A percentile compares a stretch with the other conserved stretches of the same genome.
These are phyloP conservation scores for Cystobasidium sp. DNA, from an alignment of 1,284 basidiomycete species.

Conservation along the genomic window DNA sequence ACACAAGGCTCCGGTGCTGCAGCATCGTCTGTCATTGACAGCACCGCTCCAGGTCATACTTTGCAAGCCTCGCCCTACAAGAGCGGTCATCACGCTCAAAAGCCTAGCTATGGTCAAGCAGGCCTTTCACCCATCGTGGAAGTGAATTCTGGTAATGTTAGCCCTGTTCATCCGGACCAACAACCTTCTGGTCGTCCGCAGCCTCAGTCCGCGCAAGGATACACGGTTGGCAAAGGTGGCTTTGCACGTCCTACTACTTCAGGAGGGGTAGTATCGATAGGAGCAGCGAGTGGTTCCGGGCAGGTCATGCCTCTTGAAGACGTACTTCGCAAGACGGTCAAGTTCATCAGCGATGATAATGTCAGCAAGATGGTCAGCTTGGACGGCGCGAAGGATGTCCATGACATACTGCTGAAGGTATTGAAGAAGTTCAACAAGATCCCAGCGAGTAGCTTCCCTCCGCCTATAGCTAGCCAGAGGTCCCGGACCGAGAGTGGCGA, in stretches of 20 bases:
- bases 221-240: slow-evolving; percentile 65
- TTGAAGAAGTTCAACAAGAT: slow-evolving; percentile 83
- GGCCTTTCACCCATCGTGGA: slow-evolving; percentile 33
- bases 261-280: slow-evolving; percentile 48
- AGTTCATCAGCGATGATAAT: slow-evolving; percentile 80
- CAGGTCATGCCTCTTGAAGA: slow-evolving; percentile 68
- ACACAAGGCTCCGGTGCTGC: slow-evolving; percentile 16
- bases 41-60: background rate
- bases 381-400: slow-evolving; percentile 73
- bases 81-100: slow-evolving; percentile 41
- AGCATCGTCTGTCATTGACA: slow-evolving; percentile 23
- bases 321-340: slow-evolving; percentile 77
- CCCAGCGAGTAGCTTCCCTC: slow-evolving; percentile 28
- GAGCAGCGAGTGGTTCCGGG: slow-evolving; percentile 42
- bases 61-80: slow-evolving; percentile 15
- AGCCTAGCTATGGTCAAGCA: slow-evolving; percentile 8
- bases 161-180: slow-evolving; percentile 16
- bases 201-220: slow-evolving; percentile 51
- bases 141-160: background rate
- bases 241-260: slow-evolving; percentile 56
- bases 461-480: background rate
- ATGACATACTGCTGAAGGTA: slow-evolving; percentile 82
- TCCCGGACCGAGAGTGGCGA: slow-evolving; percentile 61
- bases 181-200: background rate
- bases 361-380: slow-evolving; percentile 76